Conservation (phyloP, 768 basidiomycete genomes). For the Tylopilus sp. region DNA sequence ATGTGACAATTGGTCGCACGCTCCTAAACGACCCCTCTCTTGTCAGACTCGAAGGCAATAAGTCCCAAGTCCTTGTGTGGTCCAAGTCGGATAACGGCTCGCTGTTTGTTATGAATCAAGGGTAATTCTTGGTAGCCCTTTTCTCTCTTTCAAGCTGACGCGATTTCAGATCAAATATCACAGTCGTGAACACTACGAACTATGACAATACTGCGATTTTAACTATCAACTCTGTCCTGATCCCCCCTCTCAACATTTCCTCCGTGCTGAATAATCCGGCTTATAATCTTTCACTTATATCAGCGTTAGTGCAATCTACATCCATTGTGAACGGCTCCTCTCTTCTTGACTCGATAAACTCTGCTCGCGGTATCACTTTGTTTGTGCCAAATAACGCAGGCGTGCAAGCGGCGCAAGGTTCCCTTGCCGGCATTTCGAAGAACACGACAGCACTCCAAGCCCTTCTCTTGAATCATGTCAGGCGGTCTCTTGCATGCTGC, state of each 20-base stretch:
- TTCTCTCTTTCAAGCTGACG: neutral
- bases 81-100: constrained; percentile 35
- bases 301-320: constrained; percentile 11
- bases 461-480: constrained; percentile 59
- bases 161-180: constrained; percentile 28
- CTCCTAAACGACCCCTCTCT: constrained; percentile 47
- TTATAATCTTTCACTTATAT: constrained; percentile 39
- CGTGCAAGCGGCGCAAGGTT: constrained; percentile 35
- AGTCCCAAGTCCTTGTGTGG: constrained; percentile 55
- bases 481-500: constrained; percentile 12
- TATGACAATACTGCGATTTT: constrained; percentile 44
- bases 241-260: constrained; percentile 47
- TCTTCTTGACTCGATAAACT: constrained; percentile 29
- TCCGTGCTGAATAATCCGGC: constrained; percentile 36
- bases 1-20: constrained; percentile 61
- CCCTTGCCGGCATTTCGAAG: constrained; percentile 31
- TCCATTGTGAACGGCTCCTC: constrained; percentile 24
- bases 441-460: constrained; percentile 46
- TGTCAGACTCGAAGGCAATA: constrained; percentile 55
- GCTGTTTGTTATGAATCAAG: constrained; percentile 48
- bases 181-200: constrained; percentile 37
- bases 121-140: constrained; percentile 27
- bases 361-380: constrained; percentile 55
- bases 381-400: constrained; percentile 63
- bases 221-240: constrained; percentile 48